Evolutionary conservation across 345 rosid genomes (phyloP).

Genomic region (Gynandropsis gynandra): DNA sequence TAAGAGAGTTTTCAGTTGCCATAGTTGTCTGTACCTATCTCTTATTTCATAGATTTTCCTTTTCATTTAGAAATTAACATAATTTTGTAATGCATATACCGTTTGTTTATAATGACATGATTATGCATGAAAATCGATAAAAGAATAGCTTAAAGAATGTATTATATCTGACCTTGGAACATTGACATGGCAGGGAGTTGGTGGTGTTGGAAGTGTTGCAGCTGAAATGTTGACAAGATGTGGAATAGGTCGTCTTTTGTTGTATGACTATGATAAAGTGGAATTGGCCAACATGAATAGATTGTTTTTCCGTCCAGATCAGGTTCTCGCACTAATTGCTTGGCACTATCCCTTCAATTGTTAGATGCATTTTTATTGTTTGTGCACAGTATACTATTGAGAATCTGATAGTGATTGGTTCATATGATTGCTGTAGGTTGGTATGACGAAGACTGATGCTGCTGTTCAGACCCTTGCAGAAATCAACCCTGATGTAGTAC

Average conservation of each 20-base stretch:
- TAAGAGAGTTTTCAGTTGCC: slow-evolving; percentile 87
- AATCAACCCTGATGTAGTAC: slow-evolving; percentile 88
- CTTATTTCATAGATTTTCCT: slow-evolving; percentile 14
- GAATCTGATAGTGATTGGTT: slow-evolving; percentile 8
- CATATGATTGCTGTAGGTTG: slow-evolving; percentile 42
- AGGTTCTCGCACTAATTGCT: slow-evolving; percentile 37
- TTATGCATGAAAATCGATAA: slow-evolving; percentile 4
- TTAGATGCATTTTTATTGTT: background rate
- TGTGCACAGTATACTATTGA: background rate
- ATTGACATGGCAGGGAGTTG: slow-evolving; percentile 56
- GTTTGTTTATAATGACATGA: background rate
- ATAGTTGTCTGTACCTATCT: slow-evolving; percentile 71
- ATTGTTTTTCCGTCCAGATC: slow-evolving; percentile 91
- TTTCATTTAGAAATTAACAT: background rate
- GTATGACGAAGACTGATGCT: slow-evolving; percentile 99
- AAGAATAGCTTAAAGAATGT: background rate
- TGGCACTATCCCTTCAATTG: background rate
- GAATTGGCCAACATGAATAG: slow-evolving; percentile 98
- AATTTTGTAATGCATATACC: too few species aligned
- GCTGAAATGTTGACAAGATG: slow-evolving; percentile 99
- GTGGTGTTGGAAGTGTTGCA: slow-evolving; percentile 98
- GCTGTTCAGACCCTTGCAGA: slow-evolving; percentile 95
- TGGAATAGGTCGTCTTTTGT: slow-evolving; percentile 91
- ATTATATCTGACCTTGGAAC: background rate
- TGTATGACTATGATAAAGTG: slow-evolving; percentile 93